phyloP scores from a whole-genome alignment of 495 filamentous ascomycete species.

The Aspergillus conjunctus region DNA sequence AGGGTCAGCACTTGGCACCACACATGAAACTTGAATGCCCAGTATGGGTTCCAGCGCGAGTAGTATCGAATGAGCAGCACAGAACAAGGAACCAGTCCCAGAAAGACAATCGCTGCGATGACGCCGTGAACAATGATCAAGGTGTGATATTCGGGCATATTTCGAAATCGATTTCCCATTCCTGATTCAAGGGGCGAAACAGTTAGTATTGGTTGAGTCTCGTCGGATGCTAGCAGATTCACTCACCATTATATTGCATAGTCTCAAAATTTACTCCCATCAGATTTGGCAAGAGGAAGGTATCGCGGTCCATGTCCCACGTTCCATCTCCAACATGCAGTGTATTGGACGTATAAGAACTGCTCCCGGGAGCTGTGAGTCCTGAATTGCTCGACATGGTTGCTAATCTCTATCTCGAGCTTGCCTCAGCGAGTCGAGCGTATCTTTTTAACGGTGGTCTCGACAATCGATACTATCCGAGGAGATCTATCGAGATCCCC shows the following conservation, averaged over 20 bases:
- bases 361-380: conserved; percentile 77
- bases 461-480: conserved; percentile 33
- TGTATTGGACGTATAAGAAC: conserved; percentile 79
- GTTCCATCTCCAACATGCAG: conserved; percentile 89
- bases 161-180: conserved; percentile 87
- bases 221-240: not conserved
- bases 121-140: conserved; percentile 84
- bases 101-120: conserved; percentile 83
- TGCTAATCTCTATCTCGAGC: conserved; percentile 6
- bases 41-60: conserved; percentile 58
- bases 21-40: conserved; percentile 76
- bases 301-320: conserved; percentile 82
- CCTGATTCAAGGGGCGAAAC: conserved; percentile 50
- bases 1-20: conserved; percentile 85
- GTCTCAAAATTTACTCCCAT: conserved; percentile 87
- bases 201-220: not conserved
- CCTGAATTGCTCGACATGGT: conserved; percentile 49
- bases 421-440: conserved; percentile 3
- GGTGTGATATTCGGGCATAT: conserved; percentile 71
- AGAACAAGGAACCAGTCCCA: conserved; percentile 77
- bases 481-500: conserved; percentile 55
- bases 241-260: conserved; percentile 92
- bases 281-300: conserved; percentile 84
- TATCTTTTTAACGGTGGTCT: conserved; percentile 20
- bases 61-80: conserved; percentile 80